phyloP scores from a whole-genome alignment of 2,329 filamentous ascomycete species.

The Zelopaecilomyces penicillatus region DNA sequence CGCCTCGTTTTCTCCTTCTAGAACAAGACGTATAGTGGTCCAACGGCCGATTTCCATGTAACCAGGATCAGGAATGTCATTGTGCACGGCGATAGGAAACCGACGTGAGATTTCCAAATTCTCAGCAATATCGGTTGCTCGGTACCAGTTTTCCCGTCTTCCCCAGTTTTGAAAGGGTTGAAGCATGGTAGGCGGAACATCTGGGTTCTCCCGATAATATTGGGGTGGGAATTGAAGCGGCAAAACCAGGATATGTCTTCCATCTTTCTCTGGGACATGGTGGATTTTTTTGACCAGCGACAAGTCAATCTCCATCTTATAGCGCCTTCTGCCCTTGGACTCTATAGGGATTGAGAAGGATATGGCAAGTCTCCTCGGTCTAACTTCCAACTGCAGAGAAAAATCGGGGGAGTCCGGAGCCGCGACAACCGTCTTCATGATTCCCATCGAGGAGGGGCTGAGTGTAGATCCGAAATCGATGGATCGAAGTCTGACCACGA shows the following conservation, averaged over 20 bases:
- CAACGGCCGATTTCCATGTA: conserved; percentile 43
- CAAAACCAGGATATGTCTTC: conserved; percentile 35
- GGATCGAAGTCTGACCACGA: conserved; percentile 34
- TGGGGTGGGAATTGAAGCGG: conserved; percentile 39
- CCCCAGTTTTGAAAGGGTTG: conserved; percentile 28
- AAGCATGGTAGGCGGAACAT: conserved; percentile 25
- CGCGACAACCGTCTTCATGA: conserved; percentile 36
- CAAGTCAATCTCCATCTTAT: no score
- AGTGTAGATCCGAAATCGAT: conserved; percentile 57
- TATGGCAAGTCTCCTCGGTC: conserved; percentile 19
- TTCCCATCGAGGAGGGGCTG: conserved; percentile 46
- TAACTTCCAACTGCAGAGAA: conserved; percentile 23
- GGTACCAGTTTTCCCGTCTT: conserved; percentile 36
- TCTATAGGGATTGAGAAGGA: conserved; percentile 20
- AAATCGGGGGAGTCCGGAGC: conserved; percentile 9
- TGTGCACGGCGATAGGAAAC: conserved; percentile 8
- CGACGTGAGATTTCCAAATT: conserved; percentile 22
- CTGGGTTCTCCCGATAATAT: conserved; percentile 33
- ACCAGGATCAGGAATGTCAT: background rate
- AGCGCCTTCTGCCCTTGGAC: conserved; percentile 5
- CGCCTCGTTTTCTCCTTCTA: conserved; percentile 21
- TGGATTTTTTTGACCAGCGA: no score
- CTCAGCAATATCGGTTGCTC: conserved; percentile 38
- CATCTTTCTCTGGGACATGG: conserved; percentile 29
- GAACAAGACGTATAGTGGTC: conserved; percentile 44